A percentile compares a stretch with the other conserved stretches of the same genome.
These are phyloP conservation scores for Auricularia auricula-judae DNA, from an alignment of 768 basidiomycete genomes.

Conservation along the genomic window DNA sequence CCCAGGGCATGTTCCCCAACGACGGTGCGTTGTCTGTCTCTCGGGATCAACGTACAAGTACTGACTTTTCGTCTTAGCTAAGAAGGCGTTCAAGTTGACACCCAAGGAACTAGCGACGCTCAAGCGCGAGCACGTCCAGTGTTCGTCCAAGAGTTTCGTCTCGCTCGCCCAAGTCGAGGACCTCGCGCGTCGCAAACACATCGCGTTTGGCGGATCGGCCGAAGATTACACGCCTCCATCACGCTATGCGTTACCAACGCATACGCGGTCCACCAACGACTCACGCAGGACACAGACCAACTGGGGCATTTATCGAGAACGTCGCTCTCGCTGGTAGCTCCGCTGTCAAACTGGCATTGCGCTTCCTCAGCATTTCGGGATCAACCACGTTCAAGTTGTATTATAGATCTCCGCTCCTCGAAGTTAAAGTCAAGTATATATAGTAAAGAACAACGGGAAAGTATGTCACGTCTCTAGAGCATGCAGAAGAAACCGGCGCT, in stretches of 20 bases:
- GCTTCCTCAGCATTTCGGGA: too few species aligned
- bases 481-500: too few species aligned
- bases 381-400: too few species aligned
- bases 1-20: background rate
- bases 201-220: background rate
- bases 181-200: background rate
- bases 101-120: background rate
- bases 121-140: background rate
- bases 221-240: background rate
- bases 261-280: background rate
- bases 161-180: background rate
- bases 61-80: background rate
- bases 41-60: background rate
- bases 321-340: too few species aligned
- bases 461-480: too few species aligned
- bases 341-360: too few species aligned
- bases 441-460: too few species aligned
- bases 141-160: background rate
- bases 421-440: too few species aligned
- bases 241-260: background rate
- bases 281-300: too few species aligned
- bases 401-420: too few species aligned
- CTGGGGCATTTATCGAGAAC: too few species aligned
- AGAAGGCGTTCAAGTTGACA: background rate
- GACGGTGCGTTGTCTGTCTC: background rate